These are phyloP conservation scores for Phytomonas sp. DNA, from an alignment of 208 protist genomes.

Conservation along the genomic window DNA sequence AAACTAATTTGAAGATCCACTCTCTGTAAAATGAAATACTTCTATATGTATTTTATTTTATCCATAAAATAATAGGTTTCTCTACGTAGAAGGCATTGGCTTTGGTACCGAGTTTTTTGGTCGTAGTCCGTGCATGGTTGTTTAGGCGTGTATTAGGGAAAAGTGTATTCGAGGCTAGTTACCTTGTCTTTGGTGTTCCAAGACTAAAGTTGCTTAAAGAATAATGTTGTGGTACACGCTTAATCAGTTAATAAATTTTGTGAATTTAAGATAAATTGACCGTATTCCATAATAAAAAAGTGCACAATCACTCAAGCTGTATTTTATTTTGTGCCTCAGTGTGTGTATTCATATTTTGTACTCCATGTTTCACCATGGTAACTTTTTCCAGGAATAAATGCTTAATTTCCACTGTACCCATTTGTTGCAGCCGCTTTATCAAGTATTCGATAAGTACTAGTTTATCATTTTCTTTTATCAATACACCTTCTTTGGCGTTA, in stretches of 20 bases:
- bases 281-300: not conserved
- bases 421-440: not conserved
- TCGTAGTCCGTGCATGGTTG: not conserved
- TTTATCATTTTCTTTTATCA: not conserved
- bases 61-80: not conserved
- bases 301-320: not conserved
- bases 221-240: not conserved
- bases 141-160: not conserved
- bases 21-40: conserved; percentile 69
- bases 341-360: not conserved
- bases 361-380: not conserved
- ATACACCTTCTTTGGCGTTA: not conserved
- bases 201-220: not conserved
- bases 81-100: not conserved
- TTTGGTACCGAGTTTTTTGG: not conserved
- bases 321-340: not conserved
- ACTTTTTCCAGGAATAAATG: not conserved
- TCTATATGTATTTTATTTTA: conserved; percentile 1
- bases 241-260: not conserved
- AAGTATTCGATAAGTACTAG: not conserved
- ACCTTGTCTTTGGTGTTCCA: not conserved
- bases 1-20: conserved; percentile 92
- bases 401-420: not conserved
- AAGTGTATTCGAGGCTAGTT: not conserved
- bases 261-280: not conserved